Base-by-base conservation (phyloP, 495 filamentous ascomycete genomes). In the Aspergillus ostianus region DNA sequence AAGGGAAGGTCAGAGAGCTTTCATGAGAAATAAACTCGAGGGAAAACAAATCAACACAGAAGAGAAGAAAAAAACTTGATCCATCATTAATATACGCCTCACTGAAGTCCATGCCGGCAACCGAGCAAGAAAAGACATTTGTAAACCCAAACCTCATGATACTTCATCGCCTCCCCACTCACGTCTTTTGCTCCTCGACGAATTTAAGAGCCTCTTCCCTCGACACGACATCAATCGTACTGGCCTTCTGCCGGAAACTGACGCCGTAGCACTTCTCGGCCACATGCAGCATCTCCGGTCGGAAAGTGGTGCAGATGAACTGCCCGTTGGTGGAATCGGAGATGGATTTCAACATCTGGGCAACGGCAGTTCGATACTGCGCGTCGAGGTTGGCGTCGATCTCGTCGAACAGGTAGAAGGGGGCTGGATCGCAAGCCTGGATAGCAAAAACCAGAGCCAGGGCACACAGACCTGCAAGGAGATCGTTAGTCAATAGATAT, bases 361-460 rank as follows among this genome's bases (percentile, higher is more conserved):
- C 94, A 21, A 97, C 93, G 1, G 93, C 93, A 4, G 93, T 96
- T 44, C 94, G 86, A 78, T 98, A 98, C 75, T 97, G 94, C 8
- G 93, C 92, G 73, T 99, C 94, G 20, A 99, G 84, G 70, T 98
- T 98, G 69, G 94, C 94, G 72, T 99, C 94, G 67, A 99, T 96
- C 77, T 99, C 94, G 70, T 99, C 94, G 62, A 99, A 99, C 62
- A 99, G 90, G 74, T 98, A 97, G 78, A 99, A 98, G 13, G 94
- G 94, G 18, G 93, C 93, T 6, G 95, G 94, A 66, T 98, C 94
- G 67, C 94, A 96, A 63, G 92, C 90, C 67, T 99, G 94, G 72
- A 99, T 96, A n/a, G 94, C 94, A 70, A 99, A 98, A 62, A 99
- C 91, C 51, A 99, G 84, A 56, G 93, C 93, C 52, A 99, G 85